These are phyloP conservation scores for Xylaria sp. DNA, from an alignment of 2,329 filamentous ascomycete species.

Conservation along the genomic window DNA sequence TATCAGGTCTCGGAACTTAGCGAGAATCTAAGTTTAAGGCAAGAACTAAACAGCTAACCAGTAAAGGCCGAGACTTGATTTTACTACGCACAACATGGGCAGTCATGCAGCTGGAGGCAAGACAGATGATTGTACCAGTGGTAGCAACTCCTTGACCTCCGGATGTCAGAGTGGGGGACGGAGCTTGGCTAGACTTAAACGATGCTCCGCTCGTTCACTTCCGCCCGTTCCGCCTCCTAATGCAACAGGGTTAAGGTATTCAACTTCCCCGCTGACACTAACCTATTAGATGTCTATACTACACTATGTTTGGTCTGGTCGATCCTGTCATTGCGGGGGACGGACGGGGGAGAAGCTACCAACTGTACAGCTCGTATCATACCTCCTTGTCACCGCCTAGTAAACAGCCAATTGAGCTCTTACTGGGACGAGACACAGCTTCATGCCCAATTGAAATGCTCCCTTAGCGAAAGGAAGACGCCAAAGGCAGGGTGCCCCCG, in stretches of 20 bases:
- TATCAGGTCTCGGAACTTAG: not conserved
- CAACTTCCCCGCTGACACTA: conserved; percentile 6
- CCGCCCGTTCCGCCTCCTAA: conserved; percentile 2
- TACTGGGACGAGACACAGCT: not conserved
- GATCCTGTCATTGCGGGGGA: not conserved
- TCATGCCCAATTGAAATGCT: conserved; percentile 8
- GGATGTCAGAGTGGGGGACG: too few species aligned
- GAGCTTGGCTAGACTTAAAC: too few species aligned
- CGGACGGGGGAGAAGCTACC: not conserved
- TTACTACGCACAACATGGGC: not conserved
- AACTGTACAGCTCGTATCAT: not conserved
- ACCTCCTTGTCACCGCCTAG: conserved; percentile 10
- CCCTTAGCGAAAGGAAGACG: conserved; percentile 5
- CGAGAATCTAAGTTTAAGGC: not conserved
- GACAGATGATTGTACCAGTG: too few species aligned
- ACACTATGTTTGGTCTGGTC: not conserved
- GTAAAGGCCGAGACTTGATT: not conserved
- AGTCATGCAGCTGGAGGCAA: not conserved
- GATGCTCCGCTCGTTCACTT: not conserved
- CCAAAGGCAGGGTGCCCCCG: not conserved
- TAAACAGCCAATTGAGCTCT: not conserved
- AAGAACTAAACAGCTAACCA: not conserved
- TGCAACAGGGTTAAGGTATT: not conserved
- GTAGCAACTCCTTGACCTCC: too few species aligned
- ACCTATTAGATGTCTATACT: not conserved